Evolutionary conservation across 2,329 filamentous ascomycete genomes (phyloP), one percentile per base, ranked within the genome.

Genomic region (Rachicladosporium sp.): DNA sequence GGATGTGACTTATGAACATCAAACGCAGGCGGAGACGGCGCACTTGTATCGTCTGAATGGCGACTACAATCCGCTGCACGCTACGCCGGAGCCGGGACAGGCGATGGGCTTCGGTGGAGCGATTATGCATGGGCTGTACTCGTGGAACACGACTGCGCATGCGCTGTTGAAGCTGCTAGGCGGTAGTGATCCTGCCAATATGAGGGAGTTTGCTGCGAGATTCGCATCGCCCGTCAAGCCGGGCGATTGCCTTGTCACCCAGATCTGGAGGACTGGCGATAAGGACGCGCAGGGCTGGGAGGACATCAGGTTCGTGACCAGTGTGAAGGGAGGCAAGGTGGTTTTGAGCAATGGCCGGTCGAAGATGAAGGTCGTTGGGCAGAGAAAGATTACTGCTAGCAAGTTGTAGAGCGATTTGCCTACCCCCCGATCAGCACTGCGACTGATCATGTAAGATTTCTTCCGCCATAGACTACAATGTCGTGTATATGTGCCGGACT

Each of bases 31-130:
- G 38, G 77, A 88, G 65, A 83, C 83, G 4, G 76, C 84, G 6
- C 73, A 82, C 46, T 67, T 91, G 40, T 91, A 91, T 63, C 74
- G 73, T 64, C 73, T 94, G 37, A 94, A 93, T 53, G 87, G 87
- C 49, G 88, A 94, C 66, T 94, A 94, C 65, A 94, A 94, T 67
- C 88, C 87, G 21, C 77, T 94, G 29, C 87, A 94, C 59, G 86
- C 85, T 5, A 83, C 82, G 11, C 86, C 86, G 9, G 83, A 86
- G 63, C 84, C 86, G 0, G 86, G 86, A 44, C 65, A 75, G 62
- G 81, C 86, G 66, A 93, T 94, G 84, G 87, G 88, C 44, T 94
- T 93, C 51, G 84, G 85, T 21, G 87, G 87, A 29, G 70, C 77
- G 50, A 94, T 94, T 61, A 82, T 93, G 59, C 87, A 94, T 64